Percentiles rank a stretch among this genome's conserved stretches.
phyloP scores from a whole-genome alignment of 495 filamentous ascomycete genomes.

The Arthonia radiata region DNA sequence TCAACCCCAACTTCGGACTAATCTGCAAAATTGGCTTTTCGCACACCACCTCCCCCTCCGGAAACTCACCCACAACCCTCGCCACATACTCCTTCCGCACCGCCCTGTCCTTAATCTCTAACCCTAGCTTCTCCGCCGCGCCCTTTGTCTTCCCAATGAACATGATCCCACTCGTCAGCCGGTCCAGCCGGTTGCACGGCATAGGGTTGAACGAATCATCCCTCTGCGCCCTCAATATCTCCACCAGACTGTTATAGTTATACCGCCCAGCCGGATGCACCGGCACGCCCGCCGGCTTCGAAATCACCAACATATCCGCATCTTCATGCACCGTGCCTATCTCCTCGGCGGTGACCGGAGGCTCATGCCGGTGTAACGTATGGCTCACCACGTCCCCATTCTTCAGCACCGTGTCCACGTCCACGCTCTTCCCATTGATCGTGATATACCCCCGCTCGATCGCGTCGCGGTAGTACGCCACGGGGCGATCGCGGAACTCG shows the following conservation, averaged over 20 bases:
- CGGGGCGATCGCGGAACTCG: conserved; percentile 68
- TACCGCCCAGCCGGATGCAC: conserved; percentile 91
- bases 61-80: conserved; percentile 73
- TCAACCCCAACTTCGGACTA: conserved; percentile 82
- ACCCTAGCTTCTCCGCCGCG: conserved; percentile 50
- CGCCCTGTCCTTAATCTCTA: conserved; percentile 44
- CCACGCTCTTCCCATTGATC: conserved; percentile 41
- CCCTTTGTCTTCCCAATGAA: conserved; percentile 71
- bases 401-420: conserved; percentile 30
- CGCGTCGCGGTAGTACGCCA: conserved; percentile 71
- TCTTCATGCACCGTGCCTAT: conserved; percentile 76
- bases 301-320: conserved; percentile 76
- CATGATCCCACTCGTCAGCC: conserved; percentile 89
- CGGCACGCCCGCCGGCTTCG: conserved; percentile 84
- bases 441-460: conserved; percentile 51
- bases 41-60: conserved; percentile 50
- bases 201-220: conserved; percentile 43
- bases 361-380: conserved; percentile 87
- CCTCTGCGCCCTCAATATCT: conserved; percentile 71
- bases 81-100: conserved; percentile 90
- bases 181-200: conserved; percentile 81
- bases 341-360: conserved; percentile 56
- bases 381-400: conserved; percentile 78
- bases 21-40: conserved; percentile 85
- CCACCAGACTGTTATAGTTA: conserved; percentile 76